Percentiles rank a stretch among this genome's conserved stretches.
phyloP scores from a whole-genome alignment of 176 grass and related monocot genomes.

The Miscanthus lutarioriparius region DNA sequence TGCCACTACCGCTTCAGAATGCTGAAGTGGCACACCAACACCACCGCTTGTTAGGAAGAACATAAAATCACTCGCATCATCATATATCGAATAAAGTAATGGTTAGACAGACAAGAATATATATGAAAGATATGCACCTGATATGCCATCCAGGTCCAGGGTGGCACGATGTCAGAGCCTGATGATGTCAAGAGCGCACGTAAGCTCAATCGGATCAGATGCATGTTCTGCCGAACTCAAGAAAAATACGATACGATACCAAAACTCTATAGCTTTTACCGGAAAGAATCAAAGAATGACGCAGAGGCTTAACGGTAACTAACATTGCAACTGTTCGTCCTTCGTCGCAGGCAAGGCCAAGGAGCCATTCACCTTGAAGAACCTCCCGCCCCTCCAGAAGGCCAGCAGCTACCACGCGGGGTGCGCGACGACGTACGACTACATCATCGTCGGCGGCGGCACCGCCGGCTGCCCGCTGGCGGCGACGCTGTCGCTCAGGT shows the following conservation, averaged over 20 bases:
- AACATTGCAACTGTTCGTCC: slow-evolving; percentile 13
- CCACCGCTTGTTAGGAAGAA: neutral
- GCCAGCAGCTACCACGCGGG: slow-evolving; percentile 48
- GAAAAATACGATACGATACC: neutral
- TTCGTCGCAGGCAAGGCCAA: slow-evolving; percentile 51
- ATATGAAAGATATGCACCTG: slow-evolving; percentile 6
- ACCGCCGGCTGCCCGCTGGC: slow-evolving; percentile 73
- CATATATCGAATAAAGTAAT: slow-evolving; percentile 20
- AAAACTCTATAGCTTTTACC: neutral
- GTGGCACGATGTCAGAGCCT: slow-evolving; percentile 33
- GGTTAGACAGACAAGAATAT: neutral
- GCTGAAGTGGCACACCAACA: slow-evolving; percentile 18
- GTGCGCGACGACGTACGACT: slow-evolving; percentile 41
- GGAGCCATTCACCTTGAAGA: slow-evolving; percentile 16
- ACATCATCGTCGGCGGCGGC: slow-evolving; percentile 79
- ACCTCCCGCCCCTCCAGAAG: slow-evolving; percentile 50
- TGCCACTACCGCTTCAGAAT: neutral
- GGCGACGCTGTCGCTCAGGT: slow-evolving; percentile 64
- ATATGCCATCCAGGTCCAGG: neutral
- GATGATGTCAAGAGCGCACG: neutral
- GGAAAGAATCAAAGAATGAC: neutral
- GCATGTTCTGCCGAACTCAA: slow-evolving; percentile 7
- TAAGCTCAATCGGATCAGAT: slow-evolving; percentile 11
- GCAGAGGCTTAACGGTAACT: neutral
- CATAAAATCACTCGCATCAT: neutral